These are phyloP conservation scores for Arachis hypogaea DNA, from an alignment of 306 rosid species.

Conservation along the genomic window DNA sequence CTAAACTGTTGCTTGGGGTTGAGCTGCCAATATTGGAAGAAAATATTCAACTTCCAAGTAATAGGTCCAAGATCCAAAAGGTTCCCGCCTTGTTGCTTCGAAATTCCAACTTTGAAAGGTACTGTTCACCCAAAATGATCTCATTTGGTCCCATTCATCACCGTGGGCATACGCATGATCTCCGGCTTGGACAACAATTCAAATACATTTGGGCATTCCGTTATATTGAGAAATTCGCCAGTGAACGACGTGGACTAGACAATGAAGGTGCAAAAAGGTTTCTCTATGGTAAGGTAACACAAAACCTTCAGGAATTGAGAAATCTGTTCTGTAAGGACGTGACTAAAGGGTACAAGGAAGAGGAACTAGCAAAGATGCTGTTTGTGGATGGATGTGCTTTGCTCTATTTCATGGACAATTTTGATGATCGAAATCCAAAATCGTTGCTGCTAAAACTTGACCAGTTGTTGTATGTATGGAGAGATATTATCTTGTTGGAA, in stretches of 20 bases:
- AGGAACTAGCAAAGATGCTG: constrained; percentile 6
- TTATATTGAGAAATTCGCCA: neutral
- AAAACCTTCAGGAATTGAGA: neutral
- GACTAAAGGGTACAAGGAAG: neutral
- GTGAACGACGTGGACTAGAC: neutral
- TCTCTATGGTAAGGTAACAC: neutral
- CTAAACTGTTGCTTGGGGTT: no score
- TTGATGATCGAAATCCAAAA: neutral
- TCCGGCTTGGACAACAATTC: neutral
- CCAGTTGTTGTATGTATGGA: neutral
- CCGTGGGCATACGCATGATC: neutral
- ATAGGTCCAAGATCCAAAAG: neutral
- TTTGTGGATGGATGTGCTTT: constrained; percentile 16
- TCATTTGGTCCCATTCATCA: constrained; percentile 1
- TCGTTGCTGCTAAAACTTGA: neutral
- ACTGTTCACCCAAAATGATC: constrained; percentile 4
- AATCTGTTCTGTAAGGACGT: neutral
- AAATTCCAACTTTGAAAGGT: neutral
- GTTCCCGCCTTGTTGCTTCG: neutral
- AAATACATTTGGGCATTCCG: constrained; percentile 1
- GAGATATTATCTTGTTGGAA: neutral
- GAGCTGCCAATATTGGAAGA: no score
- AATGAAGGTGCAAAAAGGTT: neutral
- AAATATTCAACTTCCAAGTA: no score
- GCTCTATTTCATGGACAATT: neutral